These are phyloP conservation scores for Clarireedia hainanense DNA, from an alignment of 2,329 filamentous ascomycete genomes.

Conservation along the genomic window DNA sequence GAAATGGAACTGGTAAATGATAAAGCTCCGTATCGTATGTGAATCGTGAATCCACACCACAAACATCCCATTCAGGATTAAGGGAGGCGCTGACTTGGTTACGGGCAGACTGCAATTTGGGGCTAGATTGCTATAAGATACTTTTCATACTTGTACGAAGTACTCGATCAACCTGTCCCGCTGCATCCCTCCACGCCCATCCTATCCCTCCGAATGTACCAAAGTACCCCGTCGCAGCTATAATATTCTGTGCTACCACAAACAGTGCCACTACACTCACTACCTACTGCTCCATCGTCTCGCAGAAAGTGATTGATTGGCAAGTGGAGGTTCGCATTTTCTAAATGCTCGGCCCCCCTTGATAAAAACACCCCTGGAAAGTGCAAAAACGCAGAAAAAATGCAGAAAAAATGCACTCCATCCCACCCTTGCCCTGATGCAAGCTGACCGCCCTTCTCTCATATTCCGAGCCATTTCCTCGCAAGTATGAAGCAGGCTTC, in stretches of 20 bases:
- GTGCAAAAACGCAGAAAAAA: neutral
- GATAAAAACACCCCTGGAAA: conserved; percentile 5
- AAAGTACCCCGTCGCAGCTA: too few species aligned
- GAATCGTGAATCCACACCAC: neutral
- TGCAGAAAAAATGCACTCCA: neutral
- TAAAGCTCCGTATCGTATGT: too few species aligned
- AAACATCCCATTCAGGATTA: neutral
- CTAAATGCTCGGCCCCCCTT: conserved; percentile 2
- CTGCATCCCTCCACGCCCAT: too few species aligned
- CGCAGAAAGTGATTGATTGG: neutral
- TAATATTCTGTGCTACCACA: neutral
- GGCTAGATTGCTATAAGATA: conserved; percentile 1
- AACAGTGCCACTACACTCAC: neutral
- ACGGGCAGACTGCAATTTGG: conserved; percentile 2
- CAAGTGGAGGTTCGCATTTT: neutral
- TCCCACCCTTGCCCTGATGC: conserved; percentile 6
- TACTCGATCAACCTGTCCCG: neutral
- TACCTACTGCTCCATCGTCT: neutral
- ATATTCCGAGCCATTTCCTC: neutral
- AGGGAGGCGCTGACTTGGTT: neutral
- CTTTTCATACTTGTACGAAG: neutral
- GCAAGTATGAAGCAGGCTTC: conserved; percentile 2
- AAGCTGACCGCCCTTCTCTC: conserved; percentile 6
- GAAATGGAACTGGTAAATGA: too few species aligned
- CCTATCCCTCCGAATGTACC: too few species aligned